Percentiles rank a stretch among this genome's conserved stretches.
These are phyloP conservation scores for Cercospora beticola DNA, from an alignment of 2,329 filamentous ascomycete genomes.

Conservation along the genomic window DNA sequence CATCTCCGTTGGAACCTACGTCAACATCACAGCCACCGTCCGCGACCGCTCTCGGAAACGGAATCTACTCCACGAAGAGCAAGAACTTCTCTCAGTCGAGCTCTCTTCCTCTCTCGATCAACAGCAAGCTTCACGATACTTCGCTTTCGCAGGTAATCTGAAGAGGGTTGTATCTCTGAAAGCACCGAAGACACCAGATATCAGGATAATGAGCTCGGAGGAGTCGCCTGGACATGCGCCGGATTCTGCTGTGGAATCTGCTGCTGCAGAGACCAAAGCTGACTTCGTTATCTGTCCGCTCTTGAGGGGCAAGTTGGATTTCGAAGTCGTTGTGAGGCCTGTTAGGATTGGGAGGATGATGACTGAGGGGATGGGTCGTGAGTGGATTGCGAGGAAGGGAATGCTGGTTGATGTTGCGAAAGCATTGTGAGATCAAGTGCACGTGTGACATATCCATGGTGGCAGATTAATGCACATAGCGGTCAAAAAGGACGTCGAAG, in stretches of 20 bases:
- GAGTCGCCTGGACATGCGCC: neutral
- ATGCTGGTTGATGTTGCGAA: neutral
- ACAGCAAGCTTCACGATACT: conserved; percentile 16
- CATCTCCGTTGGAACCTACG: conserved; percentile 19
- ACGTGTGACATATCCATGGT: too few relatives aligned
- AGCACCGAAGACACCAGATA: neutral
- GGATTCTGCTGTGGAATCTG: neutral
- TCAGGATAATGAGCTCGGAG: conserved; percentile 3
- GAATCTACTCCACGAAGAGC: neutral
- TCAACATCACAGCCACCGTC: conserved; percentile 18
- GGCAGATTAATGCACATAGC: too few relatives aligned
- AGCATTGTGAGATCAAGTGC: too few relatives aligned
- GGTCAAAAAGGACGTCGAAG: too few relatives aligned
- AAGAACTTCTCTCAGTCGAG: neutral
- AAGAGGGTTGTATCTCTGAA: conserved; percentile 19
- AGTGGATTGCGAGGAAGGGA: neutral
- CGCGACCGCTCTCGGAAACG: conserved; percentile 15
- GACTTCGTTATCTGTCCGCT: conserved; percentile 31
- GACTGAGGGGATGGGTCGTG: neutral
- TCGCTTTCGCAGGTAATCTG: conserved; percentile 26
- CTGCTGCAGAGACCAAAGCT: conserved; percentile 15
- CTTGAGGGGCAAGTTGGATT: conserved; percentile 22
- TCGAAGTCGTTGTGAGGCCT: conserved; percentile 20
- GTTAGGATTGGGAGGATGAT: conserved; percentile 13
- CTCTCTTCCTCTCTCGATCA: conserved; percentile 10